Base-by-base conservation (phyloP, 2,329 filamentous ascomycete species). In the Chaetomiaceae sp. region DNA sequence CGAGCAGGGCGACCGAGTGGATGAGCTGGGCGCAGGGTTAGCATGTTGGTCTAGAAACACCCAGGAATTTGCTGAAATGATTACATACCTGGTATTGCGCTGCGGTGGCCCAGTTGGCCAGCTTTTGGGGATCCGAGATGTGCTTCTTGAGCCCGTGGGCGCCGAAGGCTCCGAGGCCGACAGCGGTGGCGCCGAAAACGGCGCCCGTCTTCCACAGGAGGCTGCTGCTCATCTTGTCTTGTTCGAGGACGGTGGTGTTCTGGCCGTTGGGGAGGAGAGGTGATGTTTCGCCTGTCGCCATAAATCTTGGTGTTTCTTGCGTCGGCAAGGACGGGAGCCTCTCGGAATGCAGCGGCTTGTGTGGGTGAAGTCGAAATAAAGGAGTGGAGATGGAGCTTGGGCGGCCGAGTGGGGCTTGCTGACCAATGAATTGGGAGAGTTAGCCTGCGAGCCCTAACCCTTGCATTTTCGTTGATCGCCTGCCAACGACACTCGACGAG, bases 141-240 rank as follows among this genome's bases (percentile, higher is more conserved):
- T 73, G 72, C 55, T 76, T 76, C 70, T 85, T 86, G 37, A 87
- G 72, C 11, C 83, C 83, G 65, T 88, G 84, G 12, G 83, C 82
- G 33, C 84, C 84, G 67, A 87, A 88, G 0, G 84, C 84, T 29
- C 84, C 84, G 51, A 86, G 66, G 15, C 73, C 73, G 45, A 87
- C 83, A 64, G 79, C 77, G 4, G 77, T 71, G 9, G 82, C 84
- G 67, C 83, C 84, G 64, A 78, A 83, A 48, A 86, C 66, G 63
- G 80, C 83, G 56, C 81, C 83, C 48, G 84, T 69, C 37, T 78
- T 82, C 79, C 80, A 86, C 72, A 82, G 82, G 51, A 67, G 62
- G 53, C 59, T 59, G 58, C 59, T 59, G 61, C 61, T 67, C 59
- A 63, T 66, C 14, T 38, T 47, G 48, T 57, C 40, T 20, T 43